phyloP scores from a whole-genome alignment of 2,329 filamentous ascomycete species.

The Arthroderma uncinatum region DNA sequence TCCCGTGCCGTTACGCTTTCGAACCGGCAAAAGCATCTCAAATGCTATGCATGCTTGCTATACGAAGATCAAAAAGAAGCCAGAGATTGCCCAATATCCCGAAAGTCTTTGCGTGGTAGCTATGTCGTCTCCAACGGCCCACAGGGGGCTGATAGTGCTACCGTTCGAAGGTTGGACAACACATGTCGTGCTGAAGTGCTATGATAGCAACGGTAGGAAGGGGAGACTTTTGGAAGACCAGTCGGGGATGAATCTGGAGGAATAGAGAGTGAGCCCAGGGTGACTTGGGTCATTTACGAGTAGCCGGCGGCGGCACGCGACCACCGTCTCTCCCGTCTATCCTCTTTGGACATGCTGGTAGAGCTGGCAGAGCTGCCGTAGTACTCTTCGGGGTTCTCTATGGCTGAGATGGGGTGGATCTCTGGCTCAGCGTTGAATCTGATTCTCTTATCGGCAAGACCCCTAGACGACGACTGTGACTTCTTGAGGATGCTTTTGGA shows the following conservation, averaged over 20 bases:
- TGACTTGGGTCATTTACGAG: not conserved
- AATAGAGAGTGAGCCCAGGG: not conserved
- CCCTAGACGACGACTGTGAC: constrained; percentile 16
- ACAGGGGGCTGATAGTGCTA: not conserved
- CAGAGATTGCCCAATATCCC: not conserved
- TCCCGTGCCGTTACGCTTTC: not conserved
- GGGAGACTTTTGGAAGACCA: not conserved
- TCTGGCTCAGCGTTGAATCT: constrained; percentile 36
- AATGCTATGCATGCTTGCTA: not conserved
- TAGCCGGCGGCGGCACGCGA: constrained; percentile 2
- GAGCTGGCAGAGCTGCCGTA: constrained; percentile 31
- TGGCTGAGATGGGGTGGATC: constrained; percentile 39
- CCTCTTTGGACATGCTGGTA: constrained; percentile 36
- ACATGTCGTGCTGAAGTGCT: not conserved
- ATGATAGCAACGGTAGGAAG: not conserved
- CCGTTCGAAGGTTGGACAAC: too few species aligned
- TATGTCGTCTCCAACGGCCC: not conserved
- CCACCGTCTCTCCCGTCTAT: constrained; percentile 40
- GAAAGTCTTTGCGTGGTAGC: not conserved
- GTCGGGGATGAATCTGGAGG: not conserved
- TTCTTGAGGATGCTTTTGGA: constrained; percentile 42
- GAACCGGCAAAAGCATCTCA: not conserved
- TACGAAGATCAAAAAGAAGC: not conserved
- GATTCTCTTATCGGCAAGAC: constrained; percentile 27
- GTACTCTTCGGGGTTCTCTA: constrained; percentile 39